phyloP scores from a whole-genome alignment of 1,139 yeast genomes.

The Candida freyschussii region DNA sequence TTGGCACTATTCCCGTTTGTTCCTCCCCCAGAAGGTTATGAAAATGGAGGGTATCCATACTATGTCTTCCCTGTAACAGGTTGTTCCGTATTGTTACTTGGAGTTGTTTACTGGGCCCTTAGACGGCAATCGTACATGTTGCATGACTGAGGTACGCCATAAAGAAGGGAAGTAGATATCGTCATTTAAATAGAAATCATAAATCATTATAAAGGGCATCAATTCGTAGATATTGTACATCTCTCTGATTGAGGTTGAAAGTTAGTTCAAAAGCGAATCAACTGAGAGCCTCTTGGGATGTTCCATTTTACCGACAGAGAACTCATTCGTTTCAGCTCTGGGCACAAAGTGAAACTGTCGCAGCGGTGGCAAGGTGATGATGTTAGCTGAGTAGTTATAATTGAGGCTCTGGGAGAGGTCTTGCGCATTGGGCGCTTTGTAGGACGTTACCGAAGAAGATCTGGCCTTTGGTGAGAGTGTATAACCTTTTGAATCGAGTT shows the following conservation, averaged over 20 bases:
- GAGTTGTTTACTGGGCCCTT: constrained; percentile 45
- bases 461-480: too few relatives aligned
- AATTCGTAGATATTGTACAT: background rate
- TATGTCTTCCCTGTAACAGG: constrained; percentile 58
- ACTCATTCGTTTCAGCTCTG: background rate
- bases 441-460: too few relatives aligned
- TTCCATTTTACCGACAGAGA: background rate
- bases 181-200: background rate
- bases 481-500: too few relatives aligned
- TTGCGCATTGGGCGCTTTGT: too few relatives aligned
- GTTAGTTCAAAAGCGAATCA: background rate
- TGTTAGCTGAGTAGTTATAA: too few relatives aligned
- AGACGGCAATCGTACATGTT: too few relatives aligned
- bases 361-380: background rate
- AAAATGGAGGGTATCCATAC: constrained; percentile 41
- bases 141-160: constrained; percentile 5
- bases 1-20: constrained; percentile 54
- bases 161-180: background rate
- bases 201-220: background rate
- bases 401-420: too few relatives aligned
- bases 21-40: constrained; percentile 38
- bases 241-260: background rate
- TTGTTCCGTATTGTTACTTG: constrained; percentile 40
- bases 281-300: background rate
- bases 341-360: background rate